These are phyloP conservation scores for Ambrosia artemisiifolia DNA, from an alignment of 129 eudicot species.

Conservation along the genomic window DNA sequence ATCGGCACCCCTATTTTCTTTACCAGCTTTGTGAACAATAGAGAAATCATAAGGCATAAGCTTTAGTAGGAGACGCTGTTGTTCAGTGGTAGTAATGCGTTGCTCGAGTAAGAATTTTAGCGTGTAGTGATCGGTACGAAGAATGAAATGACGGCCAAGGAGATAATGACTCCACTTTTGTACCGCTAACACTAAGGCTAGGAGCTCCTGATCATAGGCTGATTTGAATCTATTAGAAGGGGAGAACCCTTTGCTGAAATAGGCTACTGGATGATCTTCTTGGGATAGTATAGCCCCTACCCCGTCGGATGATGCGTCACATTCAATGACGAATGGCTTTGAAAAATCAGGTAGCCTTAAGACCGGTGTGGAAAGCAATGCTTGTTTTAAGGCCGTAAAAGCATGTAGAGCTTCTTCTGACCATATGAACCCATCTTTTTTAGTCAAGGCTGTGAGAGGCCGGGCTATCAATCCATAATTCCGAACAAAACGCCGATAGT, in stretches of 20 bases:
- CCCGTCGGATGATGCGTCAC: no score
- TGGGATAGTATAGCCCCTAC: no score
- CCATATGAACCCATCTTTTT: not conserved
- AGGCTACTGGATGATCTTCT: not conserved
- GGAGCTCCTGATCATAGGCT: constrained; percentile 2
- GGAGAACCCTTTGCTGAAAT: constrained; percentile 4
- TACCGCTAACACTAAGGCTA: constrained; percentile 8
- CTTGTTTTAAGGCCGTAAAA: not conserved
- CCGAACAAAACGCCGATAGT: no score
- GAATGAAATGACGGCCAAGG: no score
- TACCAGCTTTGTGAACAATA: not conserved
- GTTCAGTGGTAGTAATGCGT: not conserved
- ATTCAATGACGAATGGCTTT: no score
- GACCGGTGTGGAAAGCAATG: not conserved
- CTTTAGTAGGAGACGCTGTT: not conserved
- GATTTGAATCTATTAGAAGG: not conserved
- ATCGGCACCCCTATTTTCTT: not conserved
- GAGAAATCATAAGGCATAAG: not conserved
- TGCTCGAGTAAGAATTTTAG: not conserved
- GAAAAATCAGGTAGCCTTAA: not conserved
- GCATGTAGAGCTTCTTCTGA: not conserved
- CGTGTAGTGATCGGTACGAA: no score
- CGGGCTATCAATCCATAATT: no score
- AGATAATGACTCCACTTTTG: not conserved
- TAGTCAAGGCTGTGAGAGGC: not conserved